Evolutionary conservation across 306 rosid genomes (phyloP), one percentile per base, ranked within the genome.

Genomic region (Cucurbita moschata): DNA sequence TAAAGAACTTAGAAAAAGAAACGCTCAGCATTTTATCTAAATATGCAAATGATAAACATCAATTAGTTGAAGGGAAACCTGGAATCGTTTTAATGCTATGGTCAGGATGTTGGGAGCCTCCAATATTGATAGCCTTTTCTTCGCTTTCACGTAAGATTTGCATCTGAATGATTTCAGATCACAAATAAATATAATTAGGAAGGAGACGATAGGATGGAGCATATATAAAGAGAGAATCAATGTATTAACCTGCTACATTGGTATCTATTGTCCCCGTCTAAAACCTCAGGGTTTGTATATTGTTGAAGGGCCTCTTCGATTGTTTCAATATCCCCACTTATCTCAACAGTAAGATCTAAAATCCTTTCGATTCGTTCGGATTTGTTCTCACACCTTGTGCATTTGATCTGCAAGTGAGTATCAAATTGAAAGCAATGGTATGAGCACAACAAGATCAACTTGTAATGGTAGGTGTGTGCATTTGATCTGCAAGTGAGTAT

Each of bases 81-180:
- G 92, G 83, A 95, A 95, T 81, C 97, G 85, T 87, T 95, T 95
- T 6, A 95, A 79, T 79, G 97, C 99, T 80, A 95, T 85, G 9
- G 99, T 95, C 81, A 95, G 96, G 81, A 91, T 83, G 86, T 95
- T 95, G 18, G 97, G 97, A 67, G 97, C 97, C 85, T 95, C 97
- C 37, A 87, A 81, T 80, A 95, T 79, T 56, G 96, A 89, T 83
- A 95, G 61, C 83, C 92, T 91, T 88, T 89, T 95, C 82, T 89
- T 95, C 81, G 99, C 99, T 82, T 86, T 91, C 93, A 85, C 96
- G 73, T 89, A 95, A 69, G 96, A 91, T 76, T 95, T 89, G 85
- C 99, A 95, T 79, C 99, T 92, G 85, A 78, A 82, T 60, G 72
- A 82, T 49, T 82, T n/a, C 11, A n/a, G 39, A 57, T 6, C 8